Percentiles rank a stretch among this genome's conserved stretches.
phyloP scores from a whole-genome alignment of 2,329 filamentous ascomycete genomes.

The Chaetomium strumarium region DNA sequence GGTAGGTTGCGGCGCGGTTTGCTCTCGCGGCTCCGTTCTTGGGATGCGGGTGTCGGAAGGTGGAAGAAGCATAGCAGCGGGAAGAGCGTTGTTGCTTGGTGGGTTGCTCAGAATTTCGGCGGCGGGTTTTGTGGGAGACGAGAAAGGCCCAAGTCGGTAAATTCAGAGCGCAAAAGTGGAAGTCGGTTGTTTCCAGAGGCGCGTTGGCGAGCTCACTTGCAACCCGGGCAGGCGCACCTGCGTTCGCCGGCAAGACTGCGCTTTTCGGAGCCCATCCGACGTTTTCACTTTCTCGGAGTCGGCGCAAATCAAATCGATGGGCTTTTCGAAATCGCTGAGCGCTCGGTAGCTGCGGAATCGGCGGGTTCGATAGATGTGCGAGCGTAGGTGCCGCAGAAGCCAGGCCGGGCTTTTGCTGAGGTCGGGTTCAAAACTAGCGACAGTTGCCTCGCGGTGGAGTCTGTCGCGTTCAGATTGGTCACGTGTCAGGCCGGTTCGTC shows the following conservation, averaged over 20 bases:
- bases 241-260: conserved; percentile 32
- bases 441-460: conserved; percentile 14
- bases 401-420: background rate
- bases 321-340: background rate
- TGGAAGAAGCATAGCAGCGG: background rate
- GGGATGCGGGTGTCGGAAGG: too few species aligned
- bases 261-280: conserved; percentile 21
- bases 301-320: conserved; percentile 1
- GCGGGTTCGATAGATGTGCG: conserved; percentile 9
- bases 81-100: background rate
- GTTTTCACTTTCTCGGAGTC: background rate
- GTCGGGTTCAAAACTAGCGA: conserved; percentile 17
- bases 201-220: conserved; percentile 17
- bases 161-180: too few species aligned
- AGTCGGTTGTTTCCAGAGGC: background rate
- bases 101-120: too few species aligned
- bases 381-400: conserved; percentile 1
- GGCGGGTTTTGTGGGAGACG: too few species aligned
- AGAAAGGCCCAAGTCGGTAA: too few species aligned
- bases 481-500: conserved; percentile 8
- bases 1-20: conserved; percentile 11
- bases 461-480: conserved; percentile 19
- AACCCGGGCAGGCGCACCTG: conserved; percentile 8
- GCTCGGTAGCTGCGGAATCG: background rate
- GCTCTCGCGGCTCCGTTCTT: background rate